Evolutionary conservation across 176 grass and related monocot genomes (phyloP).

Genomic region (Oryza punctata): DNA sequence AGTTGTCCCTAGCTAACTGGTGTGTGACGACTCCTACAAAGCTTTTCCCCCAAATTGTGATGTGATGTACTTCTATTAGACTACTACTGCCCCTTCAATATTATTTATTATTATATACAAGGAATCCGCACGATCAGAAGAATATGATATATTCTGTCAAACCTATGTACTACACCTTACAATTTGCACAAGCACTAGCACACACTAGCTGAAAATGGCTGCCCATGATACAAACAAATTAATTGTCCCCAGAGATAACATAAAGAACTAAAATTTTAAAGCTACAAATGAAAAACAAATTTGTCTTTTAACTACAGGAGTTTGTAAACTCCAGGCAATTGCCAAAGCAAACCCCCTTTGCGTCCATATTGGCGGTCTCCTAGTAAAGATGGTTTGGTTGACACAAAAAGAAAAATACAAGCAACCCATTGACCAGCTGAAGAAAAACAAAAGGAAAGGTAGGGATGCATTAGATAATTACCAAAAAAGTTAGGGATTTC

Average conservation of each 20-base stretch:
- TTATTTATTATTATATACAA: background rate
- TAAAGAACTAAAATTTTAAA: background rate
- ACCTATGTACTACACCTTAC: background rate
- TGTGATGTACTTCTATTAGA: background rate
- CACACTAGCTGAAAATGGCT: background rate
- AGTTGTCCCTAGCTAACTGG: background rate
- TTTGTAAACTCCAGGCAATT: background rate
- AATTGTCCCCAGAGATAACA: background rate
- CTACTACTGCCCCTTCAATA: background rate
- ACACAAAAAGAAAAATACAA: constrained; percentile 28
- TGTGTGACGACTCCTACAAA: background rate
- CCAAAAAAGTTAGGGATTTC: background rate
- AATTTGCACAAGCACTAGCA: background rate
- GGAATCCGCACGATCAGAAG: background rate
- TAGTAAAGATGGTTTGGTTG: constrained; percentile 21
- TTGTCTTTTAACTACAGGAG: background rate
- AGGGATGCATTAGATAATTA: background rate
- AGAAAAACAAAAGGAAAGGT: background rate
- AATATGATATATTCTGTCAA: constrained; percentile 13
- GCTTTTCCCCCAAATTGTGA: background rate
- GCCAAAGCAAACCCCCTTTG: background rate
- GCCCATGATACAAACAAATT: background rate
- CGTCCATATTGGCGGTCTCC: constrained; percentile 38
- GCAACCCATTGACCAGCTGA: constrained; percentile 19
- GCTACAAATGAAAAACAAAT: background rate